phyloP scores from a whole-genome alignment of 306 rosid species.

The Vigna radiata region DNA sequence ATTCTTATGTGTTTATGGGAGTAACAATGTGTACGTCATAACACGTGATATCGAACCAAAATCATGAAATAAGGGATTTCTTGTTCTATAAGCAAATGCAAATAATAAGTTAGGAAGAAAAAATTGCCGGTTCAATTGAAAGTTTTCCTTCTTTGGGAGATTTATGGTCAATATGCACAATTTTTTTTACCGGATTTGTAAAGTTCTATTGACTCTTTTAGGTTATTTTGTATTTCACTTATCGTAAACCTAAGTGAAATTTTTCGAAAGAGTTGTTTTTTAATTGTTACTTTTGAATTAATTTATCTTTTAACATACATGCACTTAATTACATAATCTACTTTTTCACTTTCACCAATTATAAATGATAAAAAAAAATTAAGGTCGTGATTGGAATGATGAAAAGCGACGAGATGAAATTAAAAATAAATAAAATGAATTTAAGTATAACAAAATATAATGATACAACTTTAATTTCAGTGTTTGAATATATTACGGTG shows the following conservation, averaged over 20 bases:
- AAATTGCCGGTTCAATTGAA: neutral
- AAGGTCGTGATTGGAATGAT: neutral
- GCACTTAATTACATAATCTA: neutral
- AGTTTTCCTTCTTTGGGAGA: neutral
- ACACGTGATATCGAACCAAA: neutral
- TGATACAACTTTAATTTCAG: neutral
- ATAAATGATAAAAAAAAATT: neutral
- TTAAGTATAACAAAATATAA: neutral
- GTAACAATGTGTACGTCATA: neutral
- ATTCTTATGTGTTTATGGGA: constrained; percentile 5
- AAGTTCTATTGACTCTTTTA: neutral
- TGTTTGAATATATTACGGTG: neutral
- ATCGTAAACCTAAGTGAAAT: too few relatives aligned
- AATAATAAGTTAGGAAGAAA: constrained; percentile 1
- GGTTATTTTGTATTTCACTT: too few relatives aligned
- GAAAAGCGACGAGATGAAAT: neutral
- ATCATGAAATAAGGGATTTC: constrained; percentile 12
- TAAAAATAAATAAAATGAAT: neutral
- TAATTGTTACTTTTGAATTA: too few relatives aligned
- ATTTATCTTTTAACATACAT: too few relatives aligned
- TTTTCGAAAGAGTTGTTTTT: too few relatives aligned
- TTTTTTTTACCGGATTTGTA: neutral
- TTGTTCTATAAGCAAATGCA: neutral
- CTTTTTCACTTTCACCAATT: neutral
- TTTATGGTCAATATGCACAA: neutral